phyloP scores from a whole-genome alignment of 768 basidiomycete species.

The Kwoniella europaea region DNA sequence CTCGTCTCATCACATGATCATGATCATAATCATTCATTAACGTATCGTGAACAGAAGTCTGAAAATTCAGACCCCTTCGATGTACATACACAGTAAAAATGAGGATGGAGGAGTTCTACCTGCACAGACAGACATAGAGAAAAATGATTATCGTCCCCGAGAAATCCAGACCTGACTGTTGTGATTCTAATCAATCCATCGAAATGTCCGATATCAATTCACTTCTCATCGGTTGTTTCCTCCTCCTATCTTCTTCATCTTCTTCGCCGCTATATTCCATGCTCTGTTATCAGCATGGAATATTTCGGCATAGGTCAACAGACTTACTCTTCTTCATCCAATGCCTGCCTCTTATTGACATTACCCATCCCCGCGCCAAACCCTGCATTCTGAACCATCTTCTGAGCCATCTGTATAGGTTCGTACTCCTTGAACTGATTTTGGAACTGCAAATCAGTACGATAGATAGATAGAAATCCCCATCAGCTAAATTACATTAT shows the following conservation, averaged over 20 bases:
- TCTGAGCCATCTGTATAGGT: slow-evolving; percentile 46
- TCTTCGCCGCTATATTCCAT: not conserved
- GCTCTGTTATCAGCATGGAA: too few relatives aligned
- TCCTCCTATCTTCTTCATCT: slow-evolving; percentile 17
- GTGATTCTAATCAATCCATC: slow-evolving; percentile 12
- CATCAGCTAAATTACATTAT: too few relatives aligned
- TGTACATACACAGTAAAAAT: too few relatives aligned
- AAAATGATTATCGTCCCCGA: too few relatives aligned
- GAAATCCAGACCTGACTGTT: too few relatives aligned
- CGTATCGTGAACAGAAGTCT: too few relatives aligned
- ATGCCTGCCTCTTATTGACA: slow-evolving; percentile 9
- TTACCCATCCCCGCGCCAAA: not conserved
- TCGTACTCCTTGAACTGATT: slow-evolving; percentile 53
- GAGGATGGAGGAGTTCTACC: too few relatives aligned
- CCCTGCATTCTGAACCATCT: slow-evolving; percentile 28
- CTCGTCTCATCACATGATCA: not conserved
- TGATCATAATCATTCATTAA: not conserved
- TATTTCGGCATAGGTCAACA: too few relatives aligned
- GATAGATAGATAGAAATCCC: too few relatives aligned
- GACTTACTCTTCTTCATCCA: slow-evolving; percentile 20
- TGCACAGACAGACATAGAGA: too few relatives aligned
- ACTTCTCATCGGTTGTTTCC: slow-evolving; percentile 21
- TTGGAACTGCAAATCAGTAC: slow-evolving; percentile 28
- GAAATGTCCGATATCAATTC: slow-evolving; percentile 11
- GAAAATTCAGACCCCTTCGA: too few relatives aligned